These are phyloP conservation scores for Lachnellula arida DNA, from an alignment of 2,329 filamentous ascomycete genomes.

Conservation along the genomic window DNA sequence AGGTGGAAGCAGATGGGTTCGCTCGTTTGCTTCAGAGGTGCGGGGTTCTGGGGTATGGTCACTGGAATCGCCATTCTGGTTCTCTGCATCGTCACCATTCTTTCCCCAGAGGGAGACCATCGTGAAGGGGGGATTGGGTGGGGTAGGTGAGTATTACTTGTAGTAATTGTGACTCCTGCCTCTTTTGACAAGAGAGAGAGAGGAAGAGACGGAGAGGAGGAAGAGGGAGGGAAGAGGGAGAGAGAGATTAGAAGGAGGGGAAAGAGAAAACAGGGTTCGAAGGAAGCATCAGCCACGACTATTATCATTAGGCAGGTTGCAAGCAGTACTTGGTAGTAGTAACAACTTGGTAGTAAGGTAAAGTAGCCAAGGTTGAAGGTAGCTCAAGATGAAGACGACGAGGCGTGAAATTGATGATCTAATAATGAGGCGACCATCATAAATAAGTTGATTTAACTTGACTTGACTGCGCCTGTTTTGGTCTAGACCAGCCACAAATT, in stretches of 20 bases:
- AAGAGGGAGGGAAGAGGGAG: too few species aligned
- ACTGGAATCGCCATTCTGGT: slow-evolving; percentile 22
- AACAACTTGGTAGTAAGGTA: background rate
- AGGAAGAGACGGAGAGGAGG: too few species aligned
- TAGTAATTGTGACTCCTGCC: too few species aligned
- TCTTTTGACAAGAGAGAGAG: too few species aligned
- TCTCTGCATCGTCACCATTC: slow-evolving; percentile 38
- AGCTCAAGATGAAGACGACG: background rate
- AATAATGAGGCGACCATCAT: background rate
- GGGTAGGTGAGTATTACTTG: too few species aligned
- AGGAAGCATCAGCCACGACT: too few species aligned
- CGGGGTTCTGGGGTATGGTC: slow-evolving; percentile 23
- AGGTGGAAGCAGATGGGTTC: slow-evolving; percentile 39
- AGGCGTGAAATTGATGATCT: background rate
- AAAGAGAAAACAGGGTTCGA: too few species aligned
- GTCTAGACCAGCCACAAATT: background rate
- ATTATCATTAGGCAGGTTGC: too few species aligned
- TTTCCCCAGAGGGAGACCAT: slow-evolving; percentile 54
- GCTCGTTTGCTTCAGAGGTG: slow-evolving; percentile 49
- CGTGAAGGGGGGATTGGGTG: slow-evolving; percentile 9
- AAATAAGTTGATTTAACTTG: too few species aligned
- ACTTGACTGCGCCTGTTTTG: background rate
- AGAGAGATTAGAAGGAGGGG: too few species aligned
- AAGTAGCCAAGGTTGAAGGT: background rate
- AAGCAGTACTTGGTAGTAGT: too few species aligned